Evolutionary conservation across 2,329 filamentous ascomycete genomes (phyloP).

Genomic region (Salinomyces thailandicus): DNA sequence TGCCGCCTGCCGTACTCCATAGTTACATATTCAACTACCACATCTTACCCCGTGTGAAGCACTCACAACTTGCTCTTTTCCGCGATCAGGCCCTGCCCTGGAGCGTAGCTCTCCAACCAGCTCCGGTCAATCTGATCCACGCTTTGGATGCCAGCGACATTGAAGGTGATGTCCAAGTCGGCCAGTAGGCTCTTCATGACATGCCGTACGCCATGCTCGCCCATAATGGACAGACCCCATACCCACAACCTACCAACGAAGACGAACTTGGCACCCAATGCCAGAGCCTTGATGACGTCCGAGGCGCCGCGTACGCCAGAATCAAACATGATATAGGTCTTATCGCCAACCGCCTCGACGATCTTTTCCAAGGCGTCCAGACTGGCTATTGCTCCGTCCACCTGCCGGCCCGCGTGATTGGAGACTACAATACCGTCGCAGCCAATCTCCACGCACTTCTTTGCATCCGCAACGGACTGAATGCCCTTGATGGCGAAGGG

Average conservation of each 20-base stretch:
- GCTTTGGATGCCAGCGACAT: conserved; percentile 45
- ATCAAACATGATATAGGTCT: conserved; percentile 49
- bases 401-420: conserved; percentile 61
- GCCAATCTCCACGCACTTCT: conserved; percentile 47
- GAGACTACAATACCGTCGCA: conserved; percentile 58
- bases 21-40: too few species aligned
- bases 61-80: conserved; percentile 16
- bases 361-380: conserved; percentile 52
- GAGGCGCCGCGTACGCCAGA: conserved; percentile 47
- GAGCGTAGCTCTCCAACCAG: conserved; percentile 21
- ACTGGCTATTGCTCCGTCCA: conserved; percentile 50
- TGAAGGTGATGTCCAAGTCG: conserved; percentile 53
- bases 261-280: conserved; percentile 52
- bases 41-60: too few species aligned
- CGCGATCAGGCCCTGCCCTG: conserved; percentile 14
- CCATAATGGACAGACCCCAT: conserved; percentile 50
- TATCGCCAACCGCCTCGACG: conserved; percentile 41
- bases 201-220: conserved; percentile 50
- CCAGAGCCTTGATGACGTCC: conserved; percentile 52
- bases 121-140: conserved; percentile 42
- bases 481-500: conserved; percentile 59
- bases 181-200: conserved; percentile 52
- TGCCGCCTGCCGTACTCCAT: too few species aligned
- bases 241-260: conserved; percentile 53
- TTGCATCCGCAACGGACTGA: conserved; percentile 56